Evolutionary conservation across 2,329 filamentous ascomycete genomes (phyloP).

Genomic region (Aspergillus caelatus): DNA sequence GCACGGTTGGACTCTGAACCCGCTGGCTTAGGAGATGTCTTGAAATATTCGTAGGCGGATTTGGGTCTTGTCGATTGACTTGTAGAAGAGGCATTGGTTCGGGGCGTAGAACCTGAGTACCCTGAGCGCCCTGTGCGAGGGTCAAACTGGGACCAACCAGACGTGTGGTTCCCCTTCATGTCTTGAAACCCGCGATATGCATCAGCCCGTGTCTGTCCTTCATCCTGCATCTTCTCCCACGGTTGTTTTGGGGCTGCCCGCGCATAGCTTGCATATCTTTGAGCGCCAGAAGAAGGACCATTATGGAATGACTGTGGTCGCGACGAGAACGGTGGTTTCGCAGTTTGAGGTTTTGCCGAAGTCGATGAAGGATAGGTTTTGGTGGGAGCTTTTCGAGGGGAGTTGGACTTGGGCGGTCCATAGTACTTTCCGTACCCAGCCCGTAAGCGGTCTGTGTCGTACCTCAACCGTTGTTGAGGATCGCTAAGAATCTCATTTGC

Average conservation of each 20-base stretch:
- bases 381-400: slow-evolving; percentile 33
- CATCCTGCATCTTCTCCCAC: slow-evolving; percentile 43
- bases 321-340: slow-evolving; percentile 24
- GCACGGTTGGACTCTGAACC: slow-evolving; percentile 39
- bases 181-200: slow-evolving; percentile 48
- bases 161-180: slow-evolving; percentile 40
- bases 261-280: slow-evolving; percentile 45
- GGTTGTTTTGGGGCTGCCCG: slow-evolving; percentile 42
- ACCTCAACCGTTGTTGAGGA: slow-evolving; percentile 59
- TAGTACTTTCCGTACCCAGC: slow-evolving; percentile 46
- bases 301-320: slow-evolving; percentile 28
- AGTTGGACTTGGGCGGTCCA: slow-evolving; percentile 31
- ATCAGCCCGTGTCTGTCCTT: slow-evolving; percentile 46
- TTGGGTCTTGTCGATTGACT: slow-evolving; percentile 34
- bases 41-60: slow-evolving; percentile 45
- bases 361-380: slow-evolving; percentile 26
- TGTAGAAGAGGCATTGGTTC: slow-evolving; percentile 18
- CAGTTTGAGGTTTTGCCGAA: slow-evolving; percentile 26
- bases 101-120: slow-evolving; percentile 23
- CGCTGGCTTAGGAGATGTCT: slow-evolving; percentile 34
- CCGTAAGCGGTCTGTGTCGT: slow-evolving; percentile 63
- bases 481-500: slow-evolving; percentile 78
- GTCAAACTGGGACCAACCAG: slow-evolving; percentile 46
- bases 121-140: slow-evolving; percentile 38
- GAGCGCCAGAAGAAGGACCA: slow-evolving; percentile 40